phyloP scores from a whole-genome alignment of 2,329 filamentous ascomycete species.

The Myotisia sp. region DNA sequence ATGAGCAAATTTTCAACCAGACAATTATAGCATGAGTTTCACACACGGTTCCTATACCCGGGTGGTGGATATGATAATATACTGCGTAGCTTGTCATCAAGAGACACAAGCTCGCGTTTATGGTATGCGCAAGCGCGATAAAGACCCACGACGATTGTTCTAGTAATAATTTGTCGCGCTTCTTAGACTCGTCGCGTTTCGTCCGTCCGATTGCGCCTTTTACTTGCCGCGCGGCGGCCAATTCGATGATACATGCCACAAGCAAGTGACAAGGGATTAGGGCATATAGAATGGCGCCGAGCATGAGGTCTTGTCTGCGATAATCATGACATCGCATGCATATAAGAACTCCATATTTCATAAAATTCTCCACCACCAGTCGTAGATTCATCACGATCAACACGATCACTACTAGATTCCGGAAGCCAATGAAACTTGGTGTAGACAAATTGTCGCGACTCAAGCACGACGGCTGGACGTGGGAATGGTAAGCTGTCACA shows the following conservation, averaged over 20 bases:
- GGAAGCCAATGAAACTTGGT: slow-evolving; percentile 83
- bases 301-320: slow-evolving; percentile 57
- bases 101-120: slow-evolving; percentile 74
- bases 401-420: slow-evolving; percentile 92
- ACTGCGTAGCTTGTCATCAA: slow-evolving; percentile 70
- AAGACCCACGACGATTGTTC: slow-evolving; percentile 63
- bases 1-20: slow-evolving; percentile 90
- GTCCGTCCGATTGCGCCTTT: slow-evolving; percentile 48
- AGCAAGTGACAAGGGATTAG: slow-evolving; percentile 84
- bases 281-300: slow-evolving; percentile 66
- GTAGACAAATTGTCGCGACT: slow-evolving; percentile 63
- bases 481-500: slow-evolving; percentile 70
- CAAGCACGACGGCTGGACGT: slow-evolving; percentile 59
- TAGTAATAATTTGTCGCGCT: slow-evolving; percentile 47
- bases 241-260: slow-evolving; percentile 78
- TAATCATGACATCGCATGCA: slow-evolving; percentile 85
- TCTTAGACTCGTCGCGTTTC: slow-evolving; percentile 37
- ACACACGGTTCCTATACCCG: slow-evolving; percentile 78
- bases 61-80: slow-evolving; percentile 84
- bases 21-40: slow-evolving; percentile 89
- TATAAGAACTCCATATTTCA: slow-evolving; percentile 95
- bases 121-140: slow-evolving; percentile 63
- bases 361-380: slow-evolving; percentile 90
- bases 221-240: slow-evolving; percentile 66
- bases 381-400: slow-evolving; percentile 83